A percentile compares a stretch with the other conserved stretches of the same genome.
phyloP scores from a whole-genome alignment of 306 rosid species.

The Prunus dulcis region DNA sequence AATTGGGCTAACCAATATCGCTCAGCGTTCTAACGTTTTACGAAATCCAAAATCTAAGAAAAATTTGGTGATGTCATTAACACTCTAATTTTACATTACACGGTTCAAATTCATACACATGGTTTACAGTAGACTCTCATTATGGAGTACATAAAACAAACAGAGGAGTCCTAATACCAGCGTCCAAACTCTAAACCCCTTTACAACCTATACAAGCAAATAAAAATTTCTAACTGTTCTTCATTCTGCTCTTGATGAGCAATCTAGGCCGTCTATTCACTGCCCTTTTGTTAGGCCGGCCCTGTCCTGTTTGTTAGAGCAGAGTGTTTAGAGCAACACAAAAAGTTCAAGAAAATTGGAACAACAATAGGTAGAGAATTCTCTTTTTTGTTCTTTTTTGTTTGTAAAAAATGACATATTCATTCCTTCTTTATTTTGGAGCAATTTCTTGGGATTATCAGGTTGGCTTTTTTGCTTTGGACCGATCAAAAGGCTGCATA shows the following conservation, averaged over 20 bases:
- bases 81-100: no score
- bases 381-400: neutral
- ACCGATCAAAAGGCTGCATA: neutral
- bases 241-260: neutral
- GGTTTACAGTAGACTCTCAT: neutral
- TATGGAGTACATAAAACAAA: neutral
- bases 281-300: neutral
- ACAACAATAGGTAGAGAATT: neutral
- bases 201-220: neutral
- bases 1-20: no score
- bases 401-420: neutral
- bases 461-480: neutral
- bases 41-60: no score
- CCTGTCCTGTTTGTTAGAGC: neutral
- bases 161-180: neutral
- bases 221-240: neutral
- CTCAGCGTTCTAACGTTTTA: no score
- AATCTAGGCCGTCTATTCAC: neutral
- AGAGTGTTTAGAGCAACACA: neutral
- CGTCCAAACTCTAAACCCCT: neutral
- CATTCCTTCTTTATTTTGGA: neutral
- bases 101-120: neutral
- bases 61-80: no score
- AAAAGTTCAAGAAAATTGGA: neutral
- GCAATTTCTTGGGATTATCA: neutral